Conservation (phyloP, 768 basidiomycete species). For the Holtermanniella nyarrowii region DNA sequence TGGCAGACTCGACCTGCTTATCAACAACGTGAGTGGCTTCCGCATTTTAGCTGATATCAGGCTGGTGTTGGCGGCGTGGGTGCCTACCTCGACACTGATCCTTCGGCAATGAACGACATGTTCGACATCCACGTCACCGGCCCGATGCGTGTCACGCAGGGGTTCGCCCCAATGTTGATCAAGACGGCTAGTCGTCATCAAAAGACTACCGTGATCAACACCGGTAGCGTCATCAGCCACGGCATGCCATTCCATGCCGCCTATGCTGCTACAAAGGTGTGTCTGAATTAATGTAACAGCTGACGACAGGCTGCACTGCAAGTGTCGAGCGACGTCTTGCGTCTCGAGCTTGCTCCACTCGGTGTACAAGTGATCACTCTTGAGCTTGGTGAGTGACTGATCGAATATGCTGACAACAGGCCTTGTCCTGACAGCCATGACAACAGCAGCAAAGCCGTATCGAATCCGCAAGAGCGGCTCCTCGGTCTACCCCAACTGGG, state of each 20-base stretch:
- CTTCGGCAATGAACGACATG: neutral
- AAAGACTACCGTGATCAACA: conserved; percentile 1
- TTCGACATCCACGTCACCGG: conserved; percentile 8
- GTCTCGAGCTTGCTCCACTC: conserved; percentile 3
- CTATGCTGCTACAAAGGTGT: conserved; percentile 8
- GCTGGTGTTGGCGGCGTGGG: neutral
- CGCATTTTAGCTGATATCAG: neutral
- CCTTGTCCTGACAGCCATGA: too few relatives aligned
- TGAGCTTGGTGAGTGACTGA: conserved; percentile 9
- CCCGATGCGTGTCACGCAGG: conserved; percentile 3
- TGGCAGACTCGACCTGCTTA: conserved; percentile 5
- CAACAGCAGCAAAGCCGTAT: too few relatives aligned
- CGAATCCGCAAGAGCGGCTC: too few relatives aligned
- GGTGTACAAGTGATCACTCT: conserved; percentile 11
- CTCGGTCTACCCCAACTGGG: too few relatives aligned
- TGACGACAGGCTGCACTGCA: conserved; percentile 6
- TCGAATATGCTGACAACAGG: too few relatives aligned
- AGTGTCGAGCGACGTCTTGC: conserved; percentile 1
- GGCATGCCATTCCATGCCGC: conserved; percentile 4
- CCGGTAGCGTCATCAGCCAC: conserved; percentile 2
- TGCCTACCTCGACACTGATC: neutral
- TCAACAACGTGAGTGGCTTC: conserved; percentile 9
- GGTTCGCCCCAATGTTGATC: conserved; percentile 1
- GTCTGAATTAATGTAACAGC: neutral
- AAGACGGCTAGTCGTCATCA: neutral